phyloP scores from a whole-genome alignment of 106 monocot genomes.

The Agapanthus africanus region DNA sequence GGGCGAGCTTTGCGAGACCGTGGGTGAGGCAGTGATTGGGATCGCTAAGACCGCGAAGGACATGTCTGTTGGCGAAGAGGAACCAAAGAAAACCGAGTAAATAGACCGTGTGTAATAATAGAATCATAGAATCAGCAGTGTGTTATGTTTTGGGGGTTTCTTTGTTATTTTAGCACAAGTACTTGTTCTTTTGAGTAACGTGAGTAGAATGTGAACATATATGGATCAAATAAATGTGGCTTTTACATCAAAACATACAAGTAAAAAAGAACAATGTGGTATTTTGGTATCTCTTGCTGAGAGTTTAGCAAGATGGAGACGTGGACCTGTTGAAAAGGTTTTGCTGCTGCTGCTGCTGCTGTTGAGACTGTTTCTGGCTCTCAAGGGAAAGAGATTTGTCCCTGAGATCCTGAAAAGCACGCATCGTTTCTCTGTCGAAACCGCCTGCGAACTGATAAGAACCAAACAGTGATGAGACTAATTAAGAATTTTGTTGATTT shows the following conservation, averaged over 20 bases:
- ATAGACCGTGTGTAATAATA: too few species aligned
- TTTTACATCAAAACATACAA: too few species aligned
- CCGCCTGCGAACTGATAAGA: conserved; percentile 80
- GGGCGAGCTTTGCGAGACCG: conserved; percentile 9
- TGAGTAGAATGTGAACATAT: too few species aligned
- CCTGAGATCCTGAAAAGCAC: conserved; percentile 77
- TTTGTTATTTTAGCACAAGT: too few species aligned
- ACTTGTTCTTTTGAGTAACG: too few species aligned
- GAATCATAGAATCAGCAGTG: too few species aligned
- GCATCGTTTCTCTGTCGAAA: conserved; percentile 92
- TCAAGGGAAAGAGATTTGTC: conserved; percentile 61
- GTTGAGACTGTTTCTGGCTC: conserved; percentile 15
- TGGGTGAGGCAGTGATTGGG: conserved; percentile 6
- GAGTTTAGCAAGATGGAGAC: conserved; percentile 11
- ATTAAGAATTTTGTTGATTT: neutral
- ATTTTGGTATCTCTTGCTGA: neutral
- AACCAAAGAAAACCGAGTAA: neutral
- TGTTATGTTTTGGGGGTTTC: too few species aligned
- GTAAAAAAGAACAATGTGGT: conserved; percentile 12
- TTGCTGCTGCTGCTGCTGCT: conserved; percentile 27
- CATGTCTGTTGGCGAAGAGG: conserved; percentile 2
- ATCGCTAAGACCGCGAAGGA: conserved; percentile 12
- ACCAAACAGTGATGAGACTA: neutral
- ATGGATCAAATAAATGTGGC: too few species aligned
- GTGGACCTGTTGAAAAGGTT: conserved; percentile 32